These are phyloP conservation scores for Eruca vesicaria DNA, from an alignment of 441 rosid genomes.

Conservation along the genomic window DNA sequence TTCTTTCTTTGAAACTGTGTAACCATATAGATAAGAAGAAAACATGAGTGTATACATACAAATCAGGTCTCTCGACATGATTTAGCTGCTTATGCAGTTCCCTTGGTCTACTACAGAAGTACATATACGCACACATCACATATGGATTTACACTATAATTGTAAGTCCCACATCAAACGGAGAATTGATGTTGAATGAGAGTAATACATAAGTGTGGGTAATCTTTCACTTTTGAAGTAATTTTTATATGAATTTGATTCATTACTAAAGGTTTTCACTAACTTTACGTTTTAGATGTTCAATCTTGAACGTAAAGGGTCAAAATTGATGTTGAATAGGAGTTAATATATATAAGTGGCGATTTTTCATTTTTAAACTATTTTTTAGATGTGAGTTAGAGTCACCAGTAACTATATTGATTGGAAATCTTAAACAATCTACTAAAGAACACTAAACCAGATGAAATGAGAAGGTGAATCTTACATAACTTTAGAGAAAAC, in stretches of 20 bases:
- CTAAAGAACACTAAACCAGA: conserved; percentile 9
- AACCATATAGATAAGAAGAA: neutral
- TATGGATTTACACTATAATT: neutral
- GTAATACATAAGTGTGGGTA: neutral
- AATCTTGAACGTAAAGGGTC: too few relatives aligned
- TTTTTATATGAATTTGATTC: too few relatives aligned
- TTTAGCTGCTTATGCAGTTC: neutral
- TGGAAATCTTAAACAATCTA: conserved; percentile 3
- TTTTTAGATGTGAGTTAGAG: neutral
- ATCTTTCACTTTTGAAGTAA: too few relatives aligned
- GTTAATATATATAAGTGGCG: too few relatives aligned
- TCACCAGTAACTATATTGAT: too few relatives aligned
- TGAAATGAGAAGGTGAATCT: conserved; percentile 11
- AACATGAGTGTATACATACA: neutral
- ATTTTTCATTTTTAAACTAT: neutral
- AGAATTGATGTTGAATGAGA: neutral
- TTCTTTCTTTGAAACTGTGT: conserved; percentile 10
- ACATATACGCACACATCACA: neutral
- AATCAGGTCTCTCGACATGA: conserved; percentile 11
- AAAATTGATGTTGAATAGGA: too few relatives aligned
- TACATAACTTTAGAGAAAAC: conserved; percentile 9
- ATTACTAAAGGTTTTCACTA: too few relatives aligned
- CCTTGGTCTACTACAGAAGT: neutral
- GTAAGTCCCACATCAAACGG: neutral
- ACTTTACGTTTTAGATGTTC: too few relatives aligned